phyloP scores from a whole-genome alignment of 2,329 filamentous ascomycete genomes.

The Talaromyces sp. region DNA sequence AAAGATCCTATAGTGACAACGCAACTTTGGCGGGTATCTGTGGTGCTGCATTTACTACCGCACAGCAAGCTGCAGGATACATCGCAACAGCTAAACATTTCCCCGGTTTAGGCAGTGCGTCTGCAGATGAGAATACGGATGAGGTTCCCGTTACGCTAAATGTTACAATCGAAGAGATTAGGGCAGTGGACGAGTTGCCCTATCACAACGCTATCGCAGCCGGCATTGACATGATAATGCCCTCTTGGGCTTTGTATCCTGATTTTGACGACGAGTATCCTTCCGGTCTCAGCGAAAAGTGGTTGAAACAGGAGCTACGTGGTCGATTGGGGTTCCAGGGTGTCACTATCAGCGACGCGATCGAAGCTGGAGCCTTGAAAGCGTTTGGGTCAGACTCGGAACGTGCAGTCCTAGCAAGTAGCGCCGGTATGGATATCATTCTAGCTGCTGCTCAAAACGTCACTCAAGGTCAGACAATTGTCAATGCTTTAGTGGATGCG shows the following conservation, averaged over 20 bases:
- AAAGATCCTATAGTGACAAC: constrained; percentile 31
- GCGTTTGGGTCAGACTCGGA: constrained; percentile 27
- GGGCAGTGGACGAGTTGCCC: constrained; percentile 28
- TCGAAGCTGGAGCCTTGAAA: constrained; percentile 30
- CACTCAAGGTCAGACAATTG: constrained; percentile 31
- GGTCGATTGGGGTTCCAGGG: constrained; percentile 29
- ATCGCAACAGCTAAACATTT: constrained; percentile 34
- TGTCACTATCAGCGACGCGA: constrained; percentile 34
- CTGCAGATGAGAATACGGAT: constrained; percentile 30
- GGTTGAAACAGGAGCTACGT: constrained; percentile 29
- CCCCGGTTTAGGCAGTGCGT: constrained; percentile 31
- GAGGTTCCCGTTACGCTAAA: constrained; percentile 30
- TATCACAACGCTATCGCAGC: constrained; percentile 28
- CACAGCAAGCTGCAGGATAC: constrained; percentile 26
- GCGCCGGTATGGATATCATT: constrained; percentile 34
- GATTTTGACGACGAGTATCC: constrained; percentile 29
- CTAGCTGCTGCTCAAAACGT: constrained; percentile 31
- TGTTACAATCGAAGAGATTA: constrained; percentile 25
- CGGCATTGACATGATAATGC: constrained; percentile 33
- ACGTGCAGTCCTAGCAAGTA: constrained; percentile 28
- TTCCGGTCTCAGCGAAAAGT: constrained; percentile 29
- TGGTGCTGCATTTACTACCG: constrained; percentile 25
- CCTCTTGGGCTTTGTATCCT: constrained; percentile 34
- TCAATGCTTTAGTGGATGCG: constrained; percentile 24
- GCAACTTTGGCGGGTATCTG: constrained; percentile 27